Percentiles rank a stretch among this genome's conserved stretches.
These are phyloP conservation scores for Sarcomyxa edulis DNA, from an alignment of 768 basidiomycete genomes.

Conservation along the genomic window DNA sequence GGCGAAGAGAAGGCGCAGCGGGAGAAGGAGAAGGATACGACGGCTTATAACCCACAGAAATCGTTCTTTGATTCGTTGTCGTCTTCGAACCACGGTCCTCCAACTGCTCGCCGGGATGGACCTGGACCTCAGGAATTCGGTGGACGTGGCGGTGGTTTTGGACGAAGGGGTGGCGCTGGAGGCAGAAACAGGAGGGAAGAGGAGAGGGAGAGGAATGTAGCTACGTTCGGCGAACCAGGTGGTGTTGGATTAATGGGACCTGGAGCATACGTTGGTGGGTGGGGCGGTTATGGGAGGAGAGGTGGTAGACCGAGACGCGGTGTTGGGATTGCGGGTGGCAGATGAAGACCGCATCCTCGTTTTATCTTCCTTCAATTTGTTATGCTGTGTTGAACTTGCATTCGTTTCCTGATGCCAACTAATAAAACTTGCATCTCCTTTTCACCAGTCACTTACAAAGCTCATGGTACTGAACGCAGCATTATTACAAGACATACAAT, in stretches of 20 bases:
- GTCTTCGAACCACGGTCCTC: slow-evolving; percentile 23
- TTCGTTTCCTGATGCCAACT: no score
- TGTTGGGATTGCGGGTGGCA: not conserved
- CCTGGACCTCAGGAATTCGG: slow-evolving; percentile 19
- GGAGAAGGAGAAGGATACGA: slow-evolving; percentile 22
- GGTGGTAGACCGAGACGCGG: slow-evolving; percentile 20
- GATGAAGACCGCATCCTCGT: no score
- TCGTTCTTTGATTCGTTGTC: slow-evolving; percentile 79
- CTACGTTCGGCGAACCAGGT: slow-evolving; percentile 84
- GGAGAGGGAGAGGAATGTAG: slow-evolving; percentile 78
- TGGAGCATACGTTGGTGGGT: slow-evolving; percentile 63
- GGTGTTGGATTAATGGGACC: slow-evolving; percentile 75
- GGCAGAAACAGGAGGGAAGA: slow-evolving; percentile 76
- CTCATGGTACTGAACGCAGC: no score
- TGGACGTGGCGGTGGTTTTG: slow-evolving; percentile 34
- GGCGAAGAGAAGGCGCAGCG: slow-evolving; percentile 15
- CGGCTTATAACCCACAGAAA: slow-evolving; percentile 69
- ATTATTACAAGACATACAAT: no score
- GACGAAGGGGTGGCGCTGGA: slow-evolving; percentile 39
- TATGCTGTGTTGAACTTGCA: no score
- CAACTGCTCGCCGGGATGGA: slow-evolving; percentile 35
- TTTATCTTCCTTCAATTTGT: no score
- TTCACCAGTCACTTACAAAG: no score
- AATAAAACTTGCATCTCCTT: no score
- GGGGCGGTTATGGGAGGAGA: slow-evolving; percentile 63